Base-by-base conservation (phyloP, 345 rosid genomes). In the Sisymbrium altissimum region DNA sequence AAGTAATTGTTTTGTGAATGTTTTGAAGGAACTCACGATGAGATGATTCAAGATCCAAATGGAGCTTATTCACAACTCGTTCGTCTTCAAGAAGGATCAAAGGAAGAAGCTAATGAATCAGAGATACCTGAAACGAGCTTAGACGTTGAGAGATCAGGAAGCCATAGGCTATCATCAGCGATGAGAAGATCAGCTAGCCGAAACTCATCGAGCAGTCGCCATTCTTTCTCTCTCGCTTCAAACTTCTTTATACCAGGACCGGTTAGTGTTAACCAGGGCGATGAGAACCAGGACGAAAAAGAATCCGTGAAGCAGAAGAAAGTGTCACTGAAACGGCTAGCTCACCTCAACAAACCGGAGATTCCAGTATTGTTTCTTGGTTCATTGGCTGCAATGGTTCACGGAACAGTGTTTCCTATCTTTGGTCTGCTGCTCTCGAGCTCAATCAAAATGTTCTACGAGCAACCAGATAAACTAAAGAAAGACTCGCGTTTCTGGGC, bases 21-120 rank as follows among this genome's bases (percentile, higher is more conserved):
- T 43, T 52, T 25, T 63, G 9, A 11, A 86, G 96, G 90, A 12
- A 82, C 83, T 67, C 96, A 84, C 44, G 89, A 82, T 38, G 90
- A 82, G 64, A 75, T 93, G 82, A 87, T 83, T 54, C 71, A 53
- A 44, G 77, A 90, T 79, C 88, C 90, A 0, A 86, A 83, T 0
- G 98, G 98, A 35, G 88, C 87, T 9, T 90, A 90, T 78, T 82
- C 92, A 8, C 97, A 89, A 78, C 84, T 93, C 7, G 66, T 93
- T 67, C 87, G 84, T 36, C 83, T 90, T 43, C 98, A 93, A 85
- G 86, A 83, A 75, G 93, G 92, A 50, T 71, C 82, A 46, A 80
- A 72, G 5, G 84, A 75, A 32, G 54, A 68, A 8, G 88, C 76
- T 77, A 79, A 44, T 1, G 72, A 64, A 19, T 7, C 80, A 18